phyloP scores from a whole-genome alignment of 306 rosid genomes.

The Fragaria iinumae region DNA sequence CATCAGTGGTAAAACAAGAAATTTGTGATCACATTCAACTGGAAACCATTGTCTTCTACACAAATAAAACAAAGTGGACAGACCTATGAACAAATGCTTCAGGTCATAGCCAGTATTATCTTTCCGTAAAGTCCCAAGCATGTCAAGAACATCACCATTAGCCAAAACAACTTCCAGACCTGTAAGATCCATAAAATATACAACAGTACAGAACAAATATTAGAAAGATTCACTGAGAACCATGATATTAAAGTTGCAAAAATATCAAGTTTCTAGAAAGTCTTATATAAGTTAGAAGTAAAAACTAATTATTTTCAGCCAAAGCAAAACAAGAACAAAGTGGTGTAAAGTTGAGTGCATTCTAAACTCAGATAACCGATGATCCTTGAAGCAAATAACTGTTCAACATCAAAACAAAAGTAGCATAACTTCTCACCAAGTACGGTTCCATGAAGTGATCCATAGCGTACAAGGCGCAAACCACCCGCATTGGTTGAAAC shows the following conservation, averaged over 20 bases:
- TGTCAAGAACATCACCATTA: conserved; percentile 83
- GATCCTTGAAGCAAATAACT: conserved; percentile 18
- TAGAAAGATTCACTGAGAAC: conserved; percentile 19
- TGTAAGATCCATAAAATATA: conserved; percentile 35
- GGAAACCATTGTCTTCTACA: conserved; percentile 13
- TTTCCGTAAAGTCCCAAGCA: conserved; percentile 88
- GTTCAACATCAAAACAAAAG: conserved; percentile 9
- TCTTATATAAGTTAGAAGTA: not conserved
- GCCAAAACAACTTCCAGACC: conserved; percentile 95
- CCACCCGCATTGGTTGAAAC: conserved; percentile 98
- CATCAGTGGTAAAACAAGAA: conserved; percentile 26
- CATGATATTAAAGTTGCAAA: conserved; percentile 20
- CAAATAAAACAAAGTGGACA: conserved; percentile 22
- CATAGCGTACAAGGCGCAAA: conserved; percentile 88
- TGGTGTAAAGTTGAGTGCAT: not conserved
- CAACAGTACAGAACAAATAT: conserved; percentile 25
- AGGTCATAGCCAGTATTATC: conserved; percentile 96
- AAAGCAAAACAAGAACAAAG: not conserved
- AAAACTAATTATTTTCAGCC: not conserved
- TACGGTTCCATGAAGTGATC: conserved; percentile 91
- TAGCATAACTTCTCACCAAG: conserved; percentile 59
- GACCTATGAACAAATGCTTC: conserved; percentile 95
- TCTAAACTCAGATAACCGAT: conserved; percentile 1
- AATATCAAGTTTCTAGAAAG: conserved; percentile 14
- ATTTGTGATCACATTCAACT: conserved; percentile 12